Evolutionary conservation across 1,139 yeast species (phyloP).

Genomic region (Lodderomyces oxycetoniae): DNA sequence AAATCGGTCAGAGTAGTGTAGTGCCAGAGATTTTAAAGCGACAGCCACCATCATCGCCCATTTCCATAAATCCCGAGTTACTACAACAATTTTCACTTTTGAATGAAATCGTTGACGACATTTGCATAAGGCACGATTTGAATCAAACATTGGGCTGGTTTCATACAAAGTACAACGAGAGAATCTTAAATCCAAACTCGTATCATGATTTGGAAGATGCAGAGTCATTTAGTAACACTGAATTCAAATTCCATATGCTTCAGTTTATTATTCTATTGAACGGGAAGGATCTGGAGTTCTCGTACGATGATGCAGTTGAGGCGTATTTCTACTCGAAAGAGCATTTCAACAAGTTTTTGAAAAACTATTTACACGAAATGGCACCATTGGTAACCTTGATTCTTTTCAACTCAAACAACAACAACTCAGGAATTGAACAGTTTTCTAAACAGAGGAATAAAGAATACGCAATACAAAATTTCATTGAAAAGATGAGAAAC

Average conservation of each 20-base stretch:
- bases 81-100: slow-evolving; percentile 28
- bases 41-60: slow-evolving; percentile 8
- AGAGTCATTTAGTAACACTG: slow-evolving; percentile 26
- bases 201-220: neutral
- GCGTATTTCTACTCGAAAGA: slow-evolving; percentile 57
- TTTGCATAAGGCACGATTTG: slow-evolving; percentile 32
- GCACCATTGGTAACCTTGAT: slow-evolving; percentile 52
- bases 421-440: slow-evolving; percentile 15
- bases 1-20: slow-evolving; percentile 39
- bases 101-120: slow-evolving; percentile 35
- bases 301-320: slow-evolving; percentile 26
- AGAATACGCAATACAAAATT: slow-evolving; percentile 14
- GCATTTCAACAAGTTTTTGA: slow-evolving; percentile 45
- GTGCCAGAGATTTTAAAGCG: slow-evolving; percentile 23
- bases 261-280: slow-evolving; percentile 47
- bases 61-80: slow-evolving; percentile 22
- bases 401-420: slow-evolving; percentile 24
- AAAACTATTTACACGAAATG: slow-evolving; percentile 38
- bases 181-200: slow-evolving; percentile 1
- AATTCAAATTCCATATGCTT: slow-evolving; percentile 60
- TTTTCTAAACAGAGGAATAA: slow-evolving; percentile 15
- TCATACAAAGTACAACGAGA: slow-evolving; percentile 20
- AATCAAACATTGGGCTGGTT: slow-evolving; percentile 36
- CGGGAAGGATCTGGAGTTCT: slow-evolving; percentile 16
- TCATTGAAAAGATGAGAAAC: slow-evolving; percentile 23